These are phyloP conservation scores for Solanum hybrid DNA, from an alignment of 305 asterid genomes.

Conservation along the genomic window DNA sequence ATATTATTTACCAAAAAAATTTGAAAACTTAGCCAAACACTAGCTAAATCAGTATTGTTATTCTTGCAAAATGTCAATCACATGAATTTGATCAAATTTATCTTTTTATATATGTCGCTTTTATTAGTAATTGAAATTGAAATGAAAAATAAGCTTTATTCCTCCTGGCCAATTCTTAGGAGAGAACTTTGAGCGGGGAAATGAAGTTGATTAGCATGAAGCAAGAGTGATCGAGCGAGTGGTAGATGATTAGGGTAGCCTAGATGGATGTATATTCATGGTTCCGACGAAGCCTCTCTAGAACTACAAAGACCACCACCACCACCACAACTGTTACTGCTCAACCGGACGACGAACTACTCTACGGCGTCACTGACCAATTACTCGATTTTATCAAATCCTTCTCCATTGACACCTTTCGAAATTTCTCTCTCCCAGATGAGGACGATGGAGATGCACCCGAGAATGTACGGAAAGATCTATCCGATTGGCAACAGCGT, in stretches of 20 bases:
- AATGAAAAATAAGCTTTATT: too few relatives aligned
- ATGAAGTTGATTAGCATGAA: not conserved
- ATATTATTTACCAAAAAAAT: too few relatives aligned
- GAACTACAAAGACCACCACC: slow-evolving; percentile 27
- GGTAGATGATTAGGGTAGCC: not conserved
- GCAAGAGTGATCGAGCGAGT: not conserved
- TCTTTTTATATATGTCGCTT: not conserved
- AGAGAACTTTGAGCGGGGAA: not conserved
- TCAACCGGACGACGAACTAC: slow-evolving; percentile 17
- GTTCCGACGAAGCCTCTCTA: slow-evolving; percentile 61
- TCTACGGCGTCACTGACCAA: slow-evolving; percentile 61
- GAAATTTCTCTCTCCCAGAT: slow-evolving; percentile 47
- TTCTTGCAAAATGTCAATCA: too few relatives aligned
- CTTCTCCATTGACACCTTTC: slow-evolving; percentile 66
- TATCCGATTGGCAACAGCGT: slow-evolving; percentile 79
- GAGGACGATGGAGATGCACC: slow-evolving; percentile 34
- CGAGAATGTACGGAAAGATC: slow-evolving; percentile 47
- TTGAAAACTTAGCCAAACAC: too few relatives aligned
- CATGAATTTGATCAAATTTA: not conserved
- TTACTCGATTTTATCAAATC: slow-evolving; percentile 57
- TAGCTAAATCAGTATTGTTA: too few relatives aligned
- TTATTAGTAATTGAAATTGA: too few relatives aligned
- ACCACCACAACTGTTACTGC: slow-evolving; percentile 17
- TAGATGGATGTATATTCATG: slow-evolving; percentile 56
- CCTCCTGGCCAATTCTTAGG: not conserved